Percentiles rank a stretch among this genome's conserved stretches.
Evolutionary conservation across 2,329 filamentous ascomycete genomes (phyloP).

Genomic region (Verticillium klebahnii): DNA sequence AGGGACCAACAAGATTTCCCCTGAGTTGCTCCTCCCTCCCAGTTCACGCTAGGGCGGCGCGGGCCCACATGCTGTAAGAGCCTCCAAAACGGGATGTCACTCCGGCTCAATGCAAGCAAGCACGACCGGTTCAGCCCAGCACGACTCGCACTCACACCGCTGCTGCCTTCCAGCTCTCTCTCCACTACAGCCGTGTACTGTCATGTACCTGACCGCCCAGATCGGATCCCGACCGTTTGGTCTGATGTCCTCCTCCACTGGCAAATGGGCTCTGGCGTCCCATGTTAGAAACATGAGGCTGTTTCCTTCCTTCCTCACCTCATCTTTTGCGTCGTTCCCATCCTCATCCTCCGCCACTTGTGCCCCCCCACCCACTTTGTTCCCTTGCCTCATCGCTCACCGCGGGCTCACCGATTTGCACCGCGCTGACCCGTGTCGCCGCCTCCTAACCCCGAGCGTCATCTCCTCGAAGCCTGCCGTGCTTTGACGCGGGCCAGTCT

Average conservation of each 20-base stretch:
- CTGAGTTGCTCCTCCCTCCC: background rate
- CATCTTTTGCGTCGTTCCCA: background rate
- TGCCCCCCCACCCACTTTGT: background rate
- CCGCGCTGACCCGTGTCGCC: background rate
- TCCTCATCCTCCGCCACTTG: too few species aligned
- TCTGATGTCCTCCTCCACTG: constrained; percentile 19
- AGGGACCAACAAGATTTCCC: background rate
- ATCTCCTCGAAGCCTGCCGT: background rate
- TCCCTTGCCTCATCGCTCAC: background rate
- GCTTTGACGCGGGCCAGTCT: background rate
- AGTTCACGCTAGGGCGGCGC: background rate
- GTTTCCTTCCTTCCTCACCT: constrained; percentile 18
- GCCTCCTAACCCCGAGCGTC: background rate
- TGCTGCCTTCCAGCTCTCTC: background rate
- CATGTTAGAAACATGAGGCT: constrained; percentile 24
- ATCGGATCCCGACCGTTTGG: constrained; percentile 20
- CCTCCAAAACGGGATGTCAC: constrained; percentile 6
- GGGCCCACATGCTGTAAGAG: constrained; percentile 5
- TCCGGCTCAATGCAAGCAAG: background rate
- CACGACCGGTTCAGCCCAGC: constrained; percentile 4
- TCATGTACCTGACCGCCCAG: background rate
- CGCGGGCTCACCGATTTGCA: background rate
- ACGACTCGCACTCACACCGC: background rate
- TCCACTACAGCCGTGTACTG: background rate
- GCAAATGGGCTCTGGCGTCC: constrained; percentile 14